A percentile compares a stretch with the other conserved stretches of the same genome.
phyloP scores from a whole-genome alignment of 371 early-diverging fungal species.

The Funneliformis caledonium region DNA sequence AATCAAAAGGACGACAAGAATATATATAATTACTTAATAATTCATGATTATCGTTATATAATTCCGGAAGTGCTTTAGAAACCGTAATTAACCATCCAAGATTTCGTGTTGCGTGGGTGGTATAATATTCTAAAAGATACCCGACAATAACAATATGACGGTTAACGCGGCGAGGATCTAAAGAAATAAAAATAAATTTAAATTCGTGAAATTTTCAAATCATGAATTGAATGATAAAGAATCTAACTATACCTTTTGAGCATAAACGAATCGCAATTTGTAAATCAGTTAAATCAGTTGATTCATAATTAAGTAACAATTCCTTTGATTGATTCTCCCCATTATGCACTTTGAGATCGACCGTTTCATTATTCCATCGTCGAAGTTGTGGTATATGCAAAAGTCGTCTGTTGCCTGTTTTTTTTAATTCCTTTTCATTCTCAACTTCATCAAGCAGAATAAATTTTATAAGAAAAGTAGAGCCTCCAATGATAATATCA shows the following conservation, averaged over 20 bases:
- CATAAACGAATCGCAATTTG: neutral
- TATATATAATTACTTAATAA: neutral
- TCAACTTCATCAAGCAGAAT: neutral
- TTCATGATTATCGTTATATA: neutral
- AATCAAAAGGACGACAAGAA: too few species aligned
- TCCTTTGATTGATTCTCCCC: neutral
- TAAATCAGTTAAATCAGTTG: neutral
- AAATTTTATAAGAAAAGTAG: neutral
- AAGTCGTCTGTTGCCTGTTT: neutral
- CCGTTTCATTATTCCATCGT: neutral
- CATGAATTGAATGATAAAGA: too few species aligned
- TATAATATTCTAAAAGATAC: constrained; percentile 14
- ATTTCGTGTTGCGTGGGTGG: neutral
- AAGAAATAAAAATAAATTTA: too few species aligned
- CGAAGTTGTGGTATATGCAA: neutral
- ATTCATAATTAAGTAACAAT: neutral
- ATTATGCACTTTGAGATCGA: neutral
- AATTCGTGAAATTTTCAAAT: too few species aligned
- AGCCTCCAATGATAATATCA: neutral
- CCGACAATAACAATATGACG: neutral
- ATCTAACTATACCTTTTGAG: too few species aligned
- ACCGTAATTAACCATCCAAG: constrained; percentile 14
- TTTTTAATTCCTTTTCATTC: neutral
- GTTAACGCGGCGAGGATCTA: too few species aligned
- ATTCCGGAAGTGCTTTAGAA: neutral